Conservation (phyloP, 2,329 filamentous ascomycete genomes). For the Aspergillus sergii region DNA sequence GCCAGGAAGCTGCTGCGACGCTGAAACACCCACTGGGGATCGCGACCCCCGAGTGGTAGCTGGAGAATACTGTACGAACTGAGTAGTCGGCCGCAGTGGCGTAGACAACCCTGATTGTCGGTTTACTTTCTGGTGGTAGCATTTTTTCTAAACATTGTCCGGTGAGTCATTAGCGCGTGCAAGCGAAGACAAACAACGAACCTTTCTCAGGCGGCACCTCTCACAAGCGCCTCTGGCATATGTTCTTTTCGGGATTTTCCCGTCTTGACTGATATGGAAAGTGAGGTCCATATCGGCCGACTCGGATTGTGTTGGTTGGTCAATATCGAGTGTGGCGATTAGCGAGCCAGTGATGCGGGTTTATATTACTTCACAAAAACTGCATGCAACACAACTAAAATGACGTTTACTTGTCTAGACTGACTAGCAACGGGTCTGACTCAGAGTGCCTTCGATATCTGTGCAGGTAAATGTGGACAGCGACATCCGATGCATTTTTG, state of each 20-base stretch:
- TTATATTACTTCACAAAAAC: background rate
- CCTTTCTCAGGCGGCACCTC: constrained; percentile 17
- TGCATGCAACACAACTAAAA: background rate
- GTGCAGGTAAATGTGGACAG: background rate
- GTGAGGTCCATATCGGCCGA: constrained; percentile 15
- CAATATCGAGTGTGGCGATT: background rate
- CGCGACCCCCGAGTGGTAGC: background rate
- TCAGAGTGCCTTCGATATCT: background rate
- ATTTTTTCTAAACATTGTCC: constrained; percentile 7
- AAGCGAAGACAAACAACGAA: background rate
- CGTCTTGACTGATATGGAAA: constrained; percentile 17
- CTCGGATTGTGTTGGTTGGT: background rate
- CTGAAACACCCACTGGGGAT: background rate
- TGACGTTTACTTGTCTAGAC: rapidly evolving
- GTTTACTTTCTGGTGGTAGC: constrained; percentile 5
- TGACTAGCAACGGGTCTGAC: background rate
- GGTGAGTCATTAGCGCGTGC: background rate
- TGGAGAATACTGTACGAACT: constrained; percentile 4
- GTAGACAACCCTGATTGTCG: background rate
- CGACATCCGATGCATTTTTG: background rate
- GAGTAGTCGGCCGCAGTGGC: background rate
- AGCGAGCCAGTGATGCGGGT: background rate
- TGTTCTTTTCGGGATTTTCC: constrained; percentile 13
- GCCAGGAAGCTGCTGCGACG: background rate
- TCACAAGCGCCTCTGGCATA: constrained; percentile 14